Base-by-base conservation (phyloP, 352 stramenopile genomes). In the Globisporangium cederbergense region DNA sequence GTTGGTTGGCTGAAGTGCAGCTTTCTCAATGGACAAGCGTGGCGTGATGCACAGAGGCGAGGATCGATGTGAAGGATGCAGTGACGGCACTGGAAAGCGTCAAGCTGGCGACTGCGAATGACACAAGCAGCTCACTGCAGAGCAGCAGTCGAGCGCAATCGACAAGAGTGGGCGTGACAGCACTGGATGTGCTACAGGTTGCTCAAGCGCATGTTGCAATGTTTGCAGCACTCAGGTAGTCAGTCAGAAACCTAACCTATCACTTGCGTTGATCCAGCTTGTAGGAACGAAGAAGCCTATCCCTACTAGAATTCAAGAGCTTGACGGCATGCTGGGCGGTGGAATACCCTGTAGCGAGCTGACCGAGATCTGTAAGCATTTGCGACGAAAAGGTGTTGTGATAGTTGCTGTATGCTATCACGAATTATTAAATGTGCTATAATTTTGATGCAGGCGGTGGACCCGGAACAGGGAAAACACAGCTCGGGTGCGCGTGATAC, bases 381-480 rank as follows among this genome's bases (percentile, higher is more conserved):
- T 59, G 16, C 20, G 58, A 36, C 32, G 32, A 36, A 36, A 8
- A 36, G 54, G 2, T 42, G 3, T 30, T 60, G 32, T 4, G 67
- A 32, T 45, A 5, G 14, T n/a, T 50, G 18, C 18, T 53, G 36
- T n/a, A 9, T 20, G 16, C 16, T 58, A 8, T 25, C 9, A 43
- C 46, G 51, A 59, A 22, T 56, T 34, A 5, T 40, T 6, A 30
- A 30, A 25, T 7, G 50, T 38, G 50, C 25, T 49, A 16, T 43
- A 34, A 32, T 49, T 4, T 16, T 59, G 22, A 40, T 65, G 71
- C 59, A 89, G 86, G 83, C 64, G 87, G 87, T 34, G 72, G 71
- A 32, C 85, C 87, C 36, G 87, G 83, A 2, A 77, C 75, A 18
- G 87, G 85, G 3, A 95, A 94, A 68, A 94, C 87, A 10, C 87